Evolutionary conservation across 208 protist genomes (phyloP).

Genomic region (Leishmania braziliensis): DNA sequence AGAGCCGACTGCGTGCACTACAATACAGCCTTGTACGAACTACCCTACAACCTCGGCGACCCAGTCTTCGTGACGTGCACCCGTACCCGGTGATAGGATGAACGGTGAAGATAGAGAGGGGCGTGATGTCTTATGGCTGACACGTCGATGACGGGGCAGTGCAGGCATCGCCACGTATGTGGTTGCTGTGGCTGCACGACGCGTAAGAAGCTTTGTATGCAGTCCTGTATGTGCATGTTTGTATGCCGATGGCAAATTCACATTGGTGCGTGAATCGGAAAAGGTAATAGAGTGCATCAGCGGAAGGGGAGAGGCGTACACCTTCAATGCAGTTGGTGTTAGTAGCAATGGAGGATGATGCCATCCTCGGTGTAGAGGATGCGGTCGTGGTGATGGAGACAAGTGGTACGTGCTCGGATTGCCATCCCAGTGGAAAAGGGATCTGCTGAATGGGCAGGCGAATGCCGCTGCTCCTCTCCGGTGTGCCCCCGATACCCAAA

Average conservation of each 20-base stretch:
- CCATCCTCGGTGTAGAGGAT: background rate
- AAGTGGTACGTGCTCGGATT: background rate
- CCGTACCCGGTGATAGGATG: constrained; percentile 19
- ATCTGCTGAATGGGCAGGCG: background rate
- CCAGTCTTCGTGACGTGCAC: constrained; percentile 73
- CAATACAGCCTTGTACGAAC: constrained; percentile 45
- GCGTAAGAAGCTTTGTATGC: background rate
- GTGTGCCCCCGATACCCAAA: background rate
- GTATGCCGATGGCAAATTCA: background rate
- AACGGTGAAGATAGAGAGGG: background rate
- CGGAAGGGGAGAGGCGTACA: background rate
- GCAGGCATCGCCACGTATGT: background rate
- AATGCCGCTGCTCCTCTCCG: background rate
- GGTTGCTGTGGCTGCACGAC: background rate
- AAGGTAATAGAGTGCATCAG: background rate
- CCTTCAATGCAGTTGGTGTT: background rate
- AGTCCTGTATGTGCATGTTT: background rate
- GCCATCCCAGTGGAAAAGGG: background rate
- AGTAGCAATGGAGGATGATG: background rate
- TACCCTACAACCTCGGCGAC: constrained; percentile 56
- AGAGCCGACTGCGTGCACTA: constrained; percentile 27
- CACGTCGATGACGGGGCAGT: background rate
- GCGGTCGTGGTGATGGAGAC: background rate
- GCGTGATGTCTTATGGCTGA: background rate
- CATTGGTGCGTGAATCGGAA: background rate